Evolutionary conservation across 1,139 yeast species (phyloP).

Genomic region (Saccharomyces uvarum): DNA sequence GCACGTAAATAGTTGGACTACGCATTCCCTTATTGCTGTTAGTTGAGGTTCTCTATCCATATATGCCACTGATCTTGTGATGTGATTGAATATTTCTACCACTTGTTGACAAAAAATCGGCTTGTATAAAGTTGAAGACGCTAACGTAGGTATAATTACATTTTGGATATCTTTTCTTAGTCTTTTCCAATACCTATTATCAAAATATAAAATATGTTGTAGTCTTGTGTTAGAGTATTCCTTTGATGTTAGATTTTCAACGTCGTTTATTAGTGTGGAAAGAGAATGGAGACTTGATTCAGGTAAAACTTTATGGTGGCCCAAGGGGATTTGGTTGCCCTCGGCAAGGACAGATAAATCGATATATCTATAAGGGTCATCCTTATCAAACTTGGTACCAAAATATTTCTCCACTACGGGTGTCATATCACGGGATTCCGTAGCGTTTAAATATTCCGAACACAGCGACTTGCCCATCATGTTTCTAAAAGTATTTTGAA

Average conservation of each 20-base stretch:
- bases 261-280: slow-evolving; percentile 29
- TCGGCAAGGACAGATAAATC: slow-evolving; percentile 23
- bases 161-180: slow-evolving; percentile 42
- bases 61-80: slow-evolving; percentile 41
- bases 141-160: slow-evolving; percentile 46
- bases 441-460: slow-evolving; percentile 13
- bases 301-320: slow-evolving; percentile 34
- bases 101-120: slow-evolving; percentile 45
- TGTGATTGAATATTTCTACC: slow-evolving; percentile 47
- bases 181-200: slow-evolving; percentile 47
- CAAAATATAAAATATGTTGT: slow-evolving; percentile 48
- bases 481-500: slow-evolving; percentile 33
- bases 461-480: slow-evolving; percentile 31
- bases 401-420: slow-evolving; percentile 21
- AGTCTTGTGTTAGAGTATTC: slow-evolving; percentile 37
- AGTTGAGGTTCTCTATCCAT: slow-evolving; percentile 62
- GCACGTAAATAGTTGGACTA: slow-evolving; percentile 59
- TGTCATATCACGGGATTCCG: slow-evolving; percentile 16
- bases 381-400: slow-evolving; percentile 12
- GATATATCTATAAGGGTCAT: slow-evolving; percentile 22
- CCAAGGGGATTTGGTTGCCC: slow-evolving; percentile 24
- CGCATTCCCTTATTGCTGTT: slow-evolving; percentile 45
- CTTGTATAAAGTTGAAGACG: slow-evolving; percentile 43
- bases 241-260: slow-evolving; percentile 29
- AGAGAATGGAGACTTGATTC: slow-evolving; percentile 37